A percentile compares a stretch with the other conserved stretches of the same genome.
Conservation (phyloP, 495 filamentous ascomycete species). For the Neurospora sp. region DNA sequence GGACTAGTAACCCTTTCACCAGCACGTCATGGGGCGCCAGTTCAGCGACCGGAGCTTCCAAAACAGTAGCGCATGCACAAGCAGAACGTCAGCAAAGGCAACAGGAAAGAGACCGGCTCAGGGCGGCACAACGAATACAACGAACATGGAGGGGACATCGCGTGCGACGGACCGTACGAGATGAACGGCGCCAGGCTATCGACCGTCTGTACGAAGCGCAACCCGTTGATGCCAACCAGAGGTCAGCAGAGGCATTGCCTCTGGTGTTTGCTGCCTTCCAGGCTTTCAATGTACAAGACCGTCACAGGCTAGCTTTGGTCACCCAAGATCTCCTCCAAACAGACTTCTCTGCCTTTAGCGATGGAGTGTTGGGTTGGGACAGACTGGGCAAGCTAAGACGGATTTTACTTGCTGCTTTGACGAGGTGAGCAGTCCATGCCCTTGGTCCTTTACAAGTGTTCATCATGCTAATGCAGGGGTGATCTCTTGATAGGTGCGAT, state of each 20-base stretch:
- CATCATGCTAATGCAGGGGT: background rate
- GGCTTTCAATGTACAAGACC: conserved; percentile 20
- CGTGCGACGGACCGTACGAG: conserved; percentile 47
- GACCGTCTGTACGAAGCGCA: conserved; percentile 40
- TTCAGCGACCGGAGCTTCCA: conserved; percentile 49
- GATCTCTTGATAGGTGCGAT: conserved; percentile 4
- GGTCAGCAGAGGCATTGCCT: conserved; percentile 22
- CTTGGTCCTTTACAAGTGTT: background rate
- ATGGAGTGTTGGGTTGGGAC: conserved; percentile 5
- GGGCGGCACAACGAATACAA: conserved; percentile 67
- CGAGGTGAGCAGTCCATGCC: conserved; percentile 10
- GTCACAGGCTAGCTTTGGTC: conserved; percentile 24
- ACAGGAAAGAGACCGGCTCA: conserved; percentile 67
- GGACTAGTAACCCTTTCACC: conserved; percentile 62
- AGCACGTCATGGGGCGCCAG: conserved; percentile 36
- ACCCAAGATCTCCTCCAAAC: conserved; percentile 25
- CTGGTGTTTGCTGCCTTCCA: conserved; percentile 27
- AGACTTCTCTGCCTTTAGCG: conserved; percentile 18
- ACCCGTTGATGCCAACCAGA: conserved; percentile 7
- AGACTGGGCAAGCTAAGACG: conserved; percentile 25
- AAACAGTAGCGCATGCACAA: conserved; percentile 74
- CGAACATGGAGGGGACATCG: conserved; percentile 73
- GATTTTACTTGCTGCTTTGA: conserved; percentile 24
- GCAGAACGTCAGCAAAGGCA: conserved; percentile 72
- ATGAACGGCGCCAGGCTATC: conserved; percentile 54